Base-by-base conservation (phyloP, 257 asterid genomes). In the Cinchona pubescens region DNA sequence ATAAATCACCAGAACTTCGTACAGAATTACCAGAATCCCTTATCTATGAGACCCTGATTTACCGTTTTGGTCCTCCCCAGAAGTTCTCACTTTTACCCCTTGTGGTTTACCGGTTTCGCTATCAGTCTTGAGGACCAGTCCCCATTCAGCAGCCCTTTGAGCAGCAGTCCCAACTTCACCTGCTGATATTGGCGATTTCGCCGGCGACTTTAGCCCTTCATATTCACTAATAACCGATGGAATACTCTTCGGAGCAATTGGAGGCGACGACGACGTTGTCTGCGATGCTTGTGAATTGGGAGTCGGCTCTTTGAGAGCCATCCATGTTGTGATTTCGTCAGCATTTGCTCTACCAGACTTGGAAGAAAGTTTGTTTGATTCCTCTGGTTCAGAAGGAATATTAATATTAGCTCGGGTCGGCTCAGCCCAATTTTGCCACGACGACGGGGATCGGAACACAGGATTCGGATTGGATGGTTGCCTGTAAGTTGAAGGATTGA, bases 121-220 rank as follows among this genome's bases (percentile, higher is more conserved):
- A 32, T 94, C 96, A 0, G 96, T 90, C 76, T 91, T 87, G 82
- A 94, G 72, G 64, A 91, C 94, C 63, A 94, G 42, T 2, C 99
- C 99, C 99, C 99, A 92, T 89, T 94, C 99, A 2, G 99, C 99
- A 1, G 99, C 99, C 79, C 98, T 85, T 30, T 94, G 87, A 0
- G 91, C 94, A 5, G 96, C 99, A 42, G 86, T 86, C 38, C 93
- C 96, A 25, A 69, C 78, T 67, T 77, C 90, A 7, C 80, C 85
- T 3, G 40, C 85, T 3, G 40, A n/a, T 19, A 25, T 12, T 18
- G 64, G 69, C 13, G 75, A 48, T 13, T 60, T 43, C 1, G 59
- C 81, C 63, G 78, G 69, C 21, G 76, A 67, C 34, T 58, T 71
- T 5, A 29, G 71, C 8, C 69, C 72, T 7, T 75, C 63, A 7